Evolutionary conservation across 805 yeast genomes (phyloP).

Genomic region (Barnettozyma sucrosica): DNA sequence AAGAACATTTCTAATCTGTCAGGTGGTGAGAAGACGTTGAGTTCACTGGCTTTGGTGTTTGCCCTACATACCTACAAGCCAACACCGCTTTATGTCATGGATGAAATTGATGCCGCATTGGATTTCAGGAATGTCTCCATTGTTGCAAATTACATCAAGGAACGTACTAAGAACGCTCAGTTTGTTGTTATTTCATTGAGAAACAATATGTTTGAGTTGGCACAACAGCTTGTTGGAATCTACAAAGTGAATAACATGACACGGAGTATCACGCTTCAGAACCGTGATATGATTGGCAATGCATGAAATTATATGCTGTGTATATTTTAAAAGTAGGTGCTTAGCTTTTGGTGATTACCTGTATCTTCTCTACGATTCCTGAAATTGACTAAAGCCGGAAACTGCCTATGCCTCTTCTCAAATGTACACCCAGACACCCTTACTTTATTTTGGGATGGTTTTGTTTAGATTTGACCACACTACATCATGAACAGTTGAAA

Average conservation of each 20-base stretch:
- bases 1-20: constrained; percentile 89
- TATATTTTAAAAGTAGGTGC: no score
- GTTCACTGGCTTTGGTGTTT: constrained; percentile 91
- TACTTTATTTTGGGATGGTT: background rate
- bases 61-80: constrained; percentile 95
- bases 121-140: constrained; percentile 96
- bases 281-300: constrained; percentile 40
- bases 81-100: constrained; percentile 97
- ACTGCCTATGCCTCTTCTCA: no score
- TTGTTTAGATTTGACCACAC: no score
- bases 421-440: no score
- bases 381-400: no score
- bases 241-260: constrained; percentile 93
- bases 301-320: background rate
- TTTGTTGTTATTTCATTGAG: constrained; percentile 91
- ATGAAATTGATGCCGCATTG: constrained; percentile 97
- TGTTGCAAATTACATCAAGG: constrained; percentile 95
- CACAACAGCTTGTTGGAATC: constrained; percentile 90
- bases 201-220: constrained; percentile 96
- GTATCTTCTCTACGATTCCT: no score
- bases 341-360: no score
- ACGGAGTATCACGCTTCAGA: constrained; percentile 69
- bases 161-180: constrained; percentile 93
- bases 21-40: constrained; percentile 96
- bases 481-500: background rate